Evolutionary conservation across 2,329 filamentous ascomycete species (phyloP).

Genomic region (Diaporthe helianthi): DNA sequence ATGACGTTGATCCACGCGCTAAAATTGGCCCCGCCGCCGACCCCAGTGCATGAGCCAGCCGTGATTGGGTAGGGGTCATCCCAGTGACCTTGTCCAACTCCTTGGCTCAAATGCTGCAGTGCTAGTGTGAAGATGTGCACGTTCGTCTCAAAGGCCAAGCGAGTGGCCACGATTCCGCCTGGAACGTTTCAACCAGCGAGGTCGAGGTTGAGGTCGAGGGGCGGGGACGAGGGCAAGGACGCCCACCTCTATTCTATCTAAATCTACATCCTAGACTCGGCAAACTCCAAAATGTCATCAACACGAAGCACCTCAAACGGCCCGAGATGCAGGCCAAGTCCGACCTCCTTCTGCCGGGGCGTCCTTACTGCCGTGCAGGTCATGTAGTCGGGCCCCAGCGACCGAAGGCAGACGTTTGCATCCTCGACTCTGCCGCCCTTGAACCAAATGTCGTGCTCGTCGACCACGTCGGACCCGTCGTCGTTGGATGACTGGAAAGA

Average conservation of each 20-base stretch:
- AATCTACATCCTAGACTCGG: conserved; percentile 43
- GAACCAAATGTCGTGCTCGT: conserved; percentile 49
- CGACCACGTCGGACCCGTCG: conserved; percentile 45
- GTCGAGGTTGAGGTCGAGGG: background rate
- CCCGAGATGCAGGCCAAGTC: conserved; percentile 48
- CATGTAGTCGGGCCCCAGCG: conserved; percentile 60
- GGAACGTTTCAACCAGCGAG: conserved; percentile 5
- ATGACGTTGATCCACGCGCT: conserved; percentile 30
- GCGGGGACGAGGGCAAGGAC: background rate
- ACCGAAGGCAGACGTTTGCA: conserved; percentile 51
- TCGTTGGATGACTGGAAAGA: conserved; percentile 37
- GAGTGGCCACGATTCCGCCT: background rate
- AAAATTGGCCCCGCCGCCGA: conserved; percentile 25
- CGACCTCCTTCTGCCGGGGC: conserved; percentile 46
- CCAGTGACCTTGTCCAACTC: background rate
- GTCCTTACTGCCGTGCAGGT: conserved; percentile 59
- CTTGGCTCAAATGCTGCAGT: background rate
- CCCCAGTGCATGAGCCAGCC: background rate
- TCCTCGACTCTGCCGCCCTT: conserved; percentile 48
- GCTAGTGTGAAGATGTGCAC: background rate
- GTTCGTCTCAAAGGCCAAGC: conserved; percentile 1
- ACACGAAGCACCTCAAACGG: conserved; percentile 53
- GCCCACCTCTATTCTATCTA: background rate
- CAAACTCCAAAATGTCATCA: conserved; percentile 54
- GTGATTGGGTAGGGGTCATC: conserved; percentile 16